Base-by-base conservation (phyloP, 2,329 filamentous ascomycete genomes). In the Exophiala dermatitidis region DNA sequence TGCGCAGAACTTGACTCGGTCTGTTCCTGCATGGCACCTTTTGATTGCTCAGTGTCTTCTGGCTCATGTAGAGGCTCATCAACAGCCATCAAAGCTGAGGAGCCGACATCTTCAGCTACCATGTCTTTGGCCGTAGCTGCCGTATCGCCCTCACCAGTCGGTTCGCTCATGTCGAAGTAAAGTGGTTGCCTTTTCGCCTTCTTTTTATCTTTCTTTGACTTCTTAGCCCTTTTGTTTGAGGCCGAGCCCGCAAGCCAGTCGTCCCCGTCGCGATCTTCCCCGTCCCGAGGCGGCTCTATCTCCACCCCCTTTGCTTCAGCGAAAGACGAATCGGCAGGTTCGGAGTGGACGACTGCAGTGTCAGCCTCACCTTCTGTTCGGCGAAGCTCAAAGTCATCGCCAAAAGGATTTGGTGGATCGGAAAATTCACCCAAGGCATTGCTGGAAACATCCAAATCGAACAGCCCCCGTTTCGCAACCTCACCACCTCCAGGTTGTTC, bases 121-220 rank as follows among this genome's bases (percentile, higher is more conserved):
- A 2, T 41, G 12, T 9, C 38, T 28, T 41, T 41, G 36, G 2
- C 7, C 10, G 19, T 5, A 3, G 38, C 5, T 9, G 28, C 8
- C 26, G 4, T 28, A 29, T 28, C 44, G 31, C 19, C 3, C 1
- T 19, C 38, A 9, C 12, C 30, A 30, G 10, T 12, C 30, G 28
- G 31, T 12, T 48, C 44, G 32, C 40, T 12, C 5, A 50, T 44
- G 42, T 54, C 48, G 48, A 49, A 52, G 8, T 6, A 30, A 9
- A 37, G 41, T 4, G 38, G 33, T 6, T 53, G 44, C 30, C 47
- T 48, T 46, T 59, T 55, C 48, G 55, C 54, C 28, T 52, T 57
- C 42, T 56, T 59, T 34, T 54, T 59, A 45, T 52, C 60, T 36
- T 58, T 58, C 47, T 58, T 62, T 8, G 51, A 6, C 42, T 58